phyloP scores from a whole-genome alignment of 2,329 filamentous ascomycete genomes.

The Colletotrichum magnum region DNA sequence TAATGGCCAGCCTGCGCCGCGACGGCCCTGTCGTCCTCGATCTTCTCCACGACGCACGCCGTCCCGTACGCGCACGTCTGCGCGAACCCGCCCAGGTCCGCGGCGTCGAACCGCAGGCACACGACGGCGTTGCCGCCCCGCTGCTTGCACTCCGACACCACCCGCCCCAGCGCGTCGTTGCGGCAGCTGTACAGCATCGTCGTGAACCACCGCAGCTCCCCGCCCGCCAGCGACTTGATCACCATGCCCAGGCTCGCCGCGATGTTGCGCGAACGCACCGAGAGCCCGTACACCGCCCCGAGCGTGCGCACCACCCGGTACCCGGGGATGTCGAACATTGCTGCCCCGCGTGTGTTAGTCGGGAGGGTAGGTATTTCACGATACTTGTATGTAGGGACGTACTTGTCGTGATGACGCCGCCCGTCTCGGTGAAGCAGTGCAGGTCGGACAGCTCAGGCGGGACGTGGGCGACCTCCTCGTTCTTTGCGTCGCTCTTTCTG shows the following conservation, averaged over 20 bases:
- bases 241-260: slow-evolving; percentile 69
- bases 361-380: background rate
- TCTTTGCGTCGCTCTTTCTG: slow-evolving; percentile 32
- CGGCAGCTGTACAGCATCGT: slow-evolving; percentile 71
- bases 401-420: slow-evolving; percentile 72
- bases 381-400: background rate
- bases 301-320: slow-evolving; percentile 71
- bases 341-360: slow-evolving; percentile 41
- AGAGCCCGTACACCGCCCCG: slow-evolving; percentile 71
- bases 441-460: slow-evolving; percentile 61
- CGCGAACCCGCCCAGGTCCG: slow-evolving; percentile 67
- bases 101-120: slow-evolving; percentile 70
- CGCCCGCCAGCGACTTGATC: slow-evolving; percentile 69
- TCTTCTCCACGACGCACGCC: slow-evolving; percentile 69
- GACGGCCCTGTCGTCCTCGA: slow-evolving; percentile 53
- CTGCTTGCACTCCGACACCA: slow-evolving; percentile 69
- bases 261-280: slow-evolving; percentile 71
- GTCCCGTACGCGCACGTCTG: slow-evolving; percentile 74
- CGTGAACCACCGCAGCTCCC: slow-evolving; percentile 72
- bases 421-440: slow-evolving; percentile 73
- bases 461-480: slow-evolving; percentile 52
- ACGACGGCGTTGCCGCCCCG: slow-evolving; percentile 73
- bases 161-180: slow-evolving; percentile 69
- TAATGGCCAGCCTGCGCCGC: slow-evolving; percentile 29
- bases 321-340: slow-evolving; percentile 75